Conservation (phyloP, 805 yeast species). For the Ogataea trehalophila region DNA sequence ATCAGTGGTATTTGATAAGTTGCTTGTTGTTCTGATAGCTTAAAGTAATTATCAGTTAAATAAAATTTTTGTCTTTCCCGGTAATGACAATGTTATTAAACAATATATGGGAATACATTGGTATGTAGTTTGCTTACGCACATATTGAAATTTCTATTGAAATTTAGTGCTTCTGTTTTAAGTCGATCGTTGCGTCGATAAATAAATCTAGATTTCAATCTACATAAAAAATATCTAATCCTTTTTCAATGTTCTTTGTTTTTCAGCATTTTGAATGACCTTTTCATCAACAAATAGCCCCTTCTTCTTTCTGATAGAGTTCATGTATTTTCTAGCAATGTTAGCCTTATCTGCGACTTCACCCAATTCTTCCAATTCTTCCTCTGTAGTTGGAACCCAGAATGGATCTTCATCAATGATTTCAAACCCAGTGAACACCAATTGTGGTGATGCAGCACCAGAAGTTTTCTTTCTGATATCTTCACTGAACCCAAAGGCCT, state of each 20-base stretch:
- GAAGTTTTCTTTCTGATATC: constrained; percentile 90
- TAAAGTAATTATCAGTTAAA: too few relatives aligned
- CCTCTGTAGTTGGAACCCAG: constrained; percentile 99
- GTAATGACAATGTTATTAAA: too few relatives aligned
- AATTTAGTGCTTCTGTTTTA: too few relatives aligned
- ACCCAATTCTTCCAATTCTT: constrained; percentile 90
- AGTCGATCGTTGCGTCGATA: background rate
- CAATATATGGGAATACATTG: too few relatives aligned
- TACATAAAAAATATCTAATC: constrained; percentile 27
- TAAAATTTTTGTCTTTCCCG: too few relatives aligned
- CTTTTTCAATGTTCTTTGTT: constrained; percentile 82
- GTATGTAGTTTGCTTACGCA: too few relatives aligned
- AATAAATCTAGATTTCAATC: too few relatives aligned
- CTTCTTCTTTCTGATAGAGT: constrained; percentile 73
- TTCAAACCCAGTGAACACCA: constrained; percentile 86
- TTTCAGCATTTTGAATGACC: constrained; percentile 87
- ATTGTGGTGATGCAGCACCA: constrained; percentile 96
- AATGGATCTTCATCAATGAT: constrained; percentile 89
- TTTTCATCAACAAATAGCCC: constrained; percentile 89
- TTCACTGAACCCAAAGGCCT: constrained; percentile 95
- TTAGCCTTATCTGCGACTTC: constrained; percentile 90
- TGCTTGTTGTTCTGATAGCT: background rate
- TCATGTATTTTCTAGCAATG: constrained; percentile 83
- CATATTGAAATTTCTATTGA: too few relatives aligned
- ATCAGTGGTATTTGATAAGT: background rate